Percentiles rank a stretch among this genome's conserved stretches.
phyloP scores from a whole-genome alignment of 495 filamentous ascomycete species.

The Aspergillus sclerotioniger region DNA sequence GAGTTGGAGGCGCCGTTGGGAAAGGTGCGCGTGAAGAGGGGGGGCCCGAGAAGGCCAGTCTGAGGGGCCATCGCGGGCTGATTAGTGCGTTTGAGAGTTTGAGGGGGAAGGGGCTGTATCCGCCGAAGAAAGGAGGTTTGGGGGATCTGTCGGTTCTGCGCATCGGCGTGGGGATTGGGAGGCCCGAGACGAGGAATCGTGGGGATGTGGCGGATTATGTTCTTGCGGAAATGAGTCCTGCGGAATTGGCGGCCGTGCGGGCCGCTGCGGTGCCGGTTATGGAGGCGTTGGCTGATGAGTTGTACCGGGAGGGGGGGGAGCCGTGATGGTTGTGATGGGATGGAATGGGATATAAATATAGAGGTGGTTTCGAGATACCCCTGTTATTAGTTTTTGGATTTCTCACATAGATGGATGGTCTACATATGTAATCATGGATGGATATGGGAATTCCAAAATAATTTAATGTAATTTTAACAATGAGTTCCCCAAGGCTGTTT shows the following conservation, averaged over 20 bases:
- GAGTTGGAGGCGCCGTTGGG: slow-evolving; percentile 73
- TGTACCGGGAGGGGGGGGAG: slow-evolving; percentile 23
- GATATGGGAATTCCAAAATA: too few relatives aligned
- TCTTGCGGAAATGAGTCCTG: slow-evolving; percentile 55
- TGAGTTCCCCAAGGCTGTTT: not conserved
- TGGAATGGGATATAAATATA: not conserved
- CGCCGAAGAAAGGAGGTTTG: slow-evolving; percentile 5
- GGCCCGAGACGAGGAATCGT: slow-evolving; percentile 58
- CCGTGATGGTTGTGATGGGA: not conserved
- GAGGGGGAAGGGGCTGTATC: slow-evolving; percentile 32
- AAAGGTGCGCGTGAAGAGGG: slow-evolving; percentile 57
- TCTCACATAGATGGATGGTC: too few relatives aligned
- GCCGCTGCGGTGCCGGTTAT: slow-evolving; percentile 50
- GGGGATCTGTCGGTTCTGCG: slow-evolving; percentile 41
- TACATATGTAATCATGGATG: too few relatives aligned
- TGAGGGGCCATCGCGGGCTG: slow-evolving; percentile 76
- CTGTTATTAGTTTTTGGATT: not conserved
- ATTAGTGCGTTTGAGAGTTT: slow-evolving; percentile 60
- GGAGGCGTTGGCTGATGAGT: slow-evolving; percentile 46
- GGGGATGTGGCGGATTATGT: slow-evolving; percentile 65
- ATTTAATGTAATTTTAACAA: not conserved
- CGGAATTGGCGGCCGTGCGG: slow-evolving; percentile 50
- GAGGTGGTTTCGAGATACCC: not conserved
- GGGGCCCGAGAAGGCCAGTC: slow-evolving; percentile 51
- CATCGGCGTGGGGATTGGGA: slow-evolving; percentile 71